Conservation (phyloP, 2,329 filamentous ascomycete genomes). For the Sporothrix schenckii region DNA sequence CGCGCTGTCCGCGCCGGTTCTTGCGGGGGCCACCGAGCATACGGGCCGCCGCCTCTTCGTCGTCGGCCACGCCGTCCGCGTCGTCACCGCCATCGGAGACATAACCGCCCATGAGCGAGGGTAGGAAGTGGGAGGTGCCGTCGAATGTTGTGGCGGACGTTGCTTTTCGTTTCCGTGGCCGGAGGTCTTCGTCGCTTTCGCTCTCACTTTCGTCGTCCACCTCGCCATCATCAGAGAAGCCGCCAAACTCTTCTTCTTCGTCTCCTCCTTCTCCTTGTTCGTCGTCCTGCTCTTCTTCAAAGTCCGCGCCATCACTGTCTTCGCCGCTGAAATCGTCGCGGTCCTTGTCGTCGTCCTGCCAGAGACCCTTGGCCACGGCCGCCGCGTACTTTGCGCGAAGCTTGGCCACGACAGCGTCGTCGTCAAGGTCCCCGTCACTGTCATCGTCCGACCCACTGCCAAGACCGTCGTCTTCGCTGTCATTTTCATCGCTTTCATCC, state of each 20-base stretch:
- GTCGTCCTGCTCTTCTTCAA: conserved; percentile 4
- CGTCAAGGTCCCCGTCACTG: conserved; percentile 9
- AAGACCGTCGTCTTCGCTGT: not conserved
- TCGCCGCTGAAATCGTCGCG: conserved; percentile 35
- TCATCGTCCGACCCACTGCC: conserved; percentile 8
- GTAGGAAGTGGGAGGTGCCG: conserved; percentile 65
- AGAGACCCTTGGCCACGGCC: conserved; percentile 42
- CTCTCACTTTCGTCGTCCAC: conserved; percentile 30
- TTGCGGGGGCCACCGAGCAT: conserved; percentile 61
- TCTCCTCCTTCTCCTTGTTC: conserved; percentile 18
- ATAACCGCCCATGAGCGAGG: conserved; percentile 77
- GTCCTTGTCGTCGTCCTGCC: conserved; percentile 38
- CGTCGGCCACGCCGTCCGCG: conserved; percentile 69
- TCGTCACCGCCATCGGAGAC: conserved; percentile 77
- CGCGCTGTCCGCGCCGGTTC: conserved; percentile 72
- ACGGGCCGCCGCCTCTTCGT: conserved; percentile 59
- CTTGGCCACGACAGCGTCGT: conserved; percentile 28
- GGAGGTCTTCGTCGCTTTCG: conserved; percentile 27
- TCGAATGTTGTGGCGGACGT: not conserved
- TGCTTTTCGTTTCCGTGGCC: conserved; percentile 29
- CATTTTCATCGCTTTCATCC: conserved; percentile 22
- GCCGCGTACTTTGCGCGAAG: conserved; percentile 28
- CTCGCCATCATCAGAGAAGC: conserved; percentile 36
- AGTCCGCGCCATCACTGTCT: not conserved
- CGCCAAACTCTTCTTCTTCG: conserved; percentile 35